Evolutionary conservation across 2,329 filamentous ascomycete genomes (phyloP).

Genomic region (Pseudogymnoascus pannorum): DNA sequence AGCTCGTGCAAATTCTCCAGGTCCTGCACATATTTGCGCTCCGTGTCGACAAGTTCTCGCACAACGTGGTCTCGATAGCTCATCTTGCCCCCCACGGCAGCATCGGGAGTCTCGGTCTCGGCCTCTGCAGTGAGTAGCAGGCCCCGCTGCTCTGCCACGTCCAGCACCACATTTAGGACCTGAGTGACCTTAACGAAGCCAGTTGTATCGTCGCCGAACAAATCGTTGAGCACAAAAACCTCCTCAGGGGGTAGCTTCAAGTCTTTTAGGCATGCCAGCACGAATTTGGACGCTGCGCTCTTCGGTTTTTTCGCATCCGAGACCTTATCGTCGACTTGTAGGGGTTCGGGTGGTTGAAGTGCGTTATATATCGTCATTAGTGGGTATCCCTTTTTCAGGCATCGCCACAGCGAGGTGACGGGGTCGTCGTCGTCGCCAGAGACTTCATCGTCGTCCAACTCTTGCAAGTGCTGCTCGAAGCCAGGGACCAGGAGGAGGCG

Average conservation of each 20-base stretch:
- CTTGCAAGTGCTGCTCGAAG: constrained; percentile 67
- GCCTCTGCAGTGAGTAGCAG: constrained; percentile 58
- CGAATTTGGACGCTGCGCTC: constrained; percentile 83
- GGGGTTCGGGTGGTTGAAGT: constrained; percentile 60
- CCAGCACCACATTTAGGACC: constrained; percentile 86
- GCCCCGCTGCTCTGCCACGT: constrained; percentile 72
- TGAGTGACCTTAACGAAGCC: constrained; percentile 96
- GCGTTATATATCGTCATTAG: constrained; percentile 85
- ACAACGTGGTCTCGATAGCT: constrained; percentile 79
- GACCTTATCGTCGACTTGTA: constrained; percentile 59
- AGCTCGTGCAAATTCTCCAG: constrained; percentile 87
- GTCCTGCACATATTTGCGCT: constrained; percentile 96
- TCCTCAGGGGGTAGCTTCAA: constrained; percentile 72
- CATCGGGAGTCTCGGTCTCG: constrained; percentile 42
- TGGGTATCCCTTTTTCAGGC: constrained; percentile 75
- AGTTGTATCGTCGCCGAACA: constrained; percentile 90
- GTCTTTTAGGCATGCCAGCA: constrained; percentile 79
- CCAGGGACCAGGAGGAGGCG: constrained; percentile 76
- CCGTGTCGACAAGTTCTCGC: constrained; percentile 85
- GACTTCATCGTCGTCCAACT: constrained; percentile 62
- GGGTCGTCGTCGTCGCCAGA: constrained; percentile 62
- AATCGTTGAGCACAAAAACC: constrained; percentile 84
- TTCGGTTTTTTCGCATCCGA: constrained; percentile 73
- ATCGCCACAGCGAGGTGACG: constrained; percentile 84
- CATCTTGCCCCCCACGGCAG: constrained; percentile 52